phyloP scores from a whole-genome alignment of 305 asterid genomes.

The Fraxinus baroniana region DNA sequence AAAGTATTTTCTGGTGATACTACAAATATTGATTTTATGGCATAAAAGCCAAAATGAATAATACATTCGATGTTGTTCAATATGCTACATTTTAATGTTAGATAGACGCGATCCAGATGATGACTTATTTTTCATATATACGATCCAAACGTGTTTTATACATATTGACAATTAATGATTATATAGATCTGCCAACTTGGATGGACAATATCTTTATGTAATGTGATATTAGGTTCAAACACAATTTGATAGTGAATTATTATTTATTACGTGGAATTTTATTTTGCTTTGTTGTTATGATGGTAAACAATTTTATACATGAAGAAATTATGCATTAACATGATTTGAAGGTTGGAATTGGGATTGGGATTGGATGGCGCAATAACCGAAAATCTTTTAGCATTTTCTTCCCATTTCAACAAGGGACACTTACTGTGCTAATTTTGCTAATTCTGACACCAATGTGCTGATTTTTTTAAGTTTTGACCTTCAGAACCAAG shows the following conservation, averaged over 20 bases:
- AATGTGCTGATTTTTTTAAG: not conserved
- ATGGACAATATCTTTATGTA: not conserved
- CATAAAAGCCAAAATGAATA: not conserved
- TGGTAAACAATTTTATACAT: not conserved
- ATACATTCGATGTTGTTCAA: not conserved
- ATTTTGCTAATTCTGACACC: not conserved
- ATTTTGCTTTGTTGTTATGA: not conserved
- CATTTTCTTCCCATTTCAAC: not conserved
- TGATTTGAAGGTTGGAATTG: not conserved
- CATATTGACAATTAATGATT: not conserved
- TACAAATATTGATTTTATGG: not conserved
- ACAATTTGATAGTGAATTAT: not conserved
- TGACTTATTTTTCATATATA: not conserved
- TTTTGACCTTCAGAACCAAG: not conserved
- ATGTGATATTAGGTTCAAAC: not conserved
- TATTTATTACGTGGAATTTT: not conserved
- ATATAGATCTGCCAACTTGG: not conserved
- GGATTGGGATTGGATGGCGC: not conserved
- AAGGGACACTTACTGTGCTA: not conserved
- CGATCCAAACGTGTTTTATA: not conserved
- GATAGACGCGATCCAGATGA: not conserved
- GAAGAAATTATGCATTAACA: not conserved
- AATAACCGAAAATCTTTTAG: not conserved
- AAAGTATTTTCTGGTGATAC: not conserved
- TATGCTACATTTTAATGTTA: not conserved